Evolutionary conservation across 2,329 filamentous ascomycete species (phyloP).

Genomic region (Penicillium sp.): DNA sequence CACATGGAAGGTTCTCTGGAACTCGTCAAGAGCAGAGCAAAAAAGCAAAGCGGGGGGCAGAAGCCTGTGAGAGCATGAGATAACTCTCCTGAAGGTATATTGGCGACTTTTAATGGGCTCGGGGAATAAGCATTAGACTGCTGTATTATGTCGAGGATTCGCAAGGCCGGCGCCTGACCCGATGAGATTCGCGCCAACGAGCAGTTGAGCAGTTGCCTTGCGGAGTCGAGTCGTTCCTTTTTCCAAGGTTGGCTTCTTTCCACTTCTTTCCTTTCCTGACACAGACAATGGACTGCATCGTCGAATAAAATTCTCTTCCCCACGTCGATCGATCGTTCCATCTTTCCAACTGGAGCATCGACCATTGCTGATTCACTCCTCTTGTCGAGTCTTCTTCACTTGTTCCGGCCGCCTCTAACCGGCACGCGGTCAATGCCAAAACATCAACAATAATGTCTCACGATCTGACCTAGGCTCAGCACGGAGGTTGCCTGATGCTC

Average conservation of each 20-base stretch:
- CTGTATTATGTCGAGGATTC: background rate
- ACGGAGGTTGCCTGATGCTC: conserved; percentile 7
- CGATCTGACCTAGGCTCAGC: background rate
- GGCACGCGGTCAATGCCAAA: background rate
- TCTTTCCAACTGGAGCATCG: background rate
- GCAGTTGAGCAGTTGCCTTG: background rate
- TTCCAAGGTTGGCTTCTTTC: background rate
- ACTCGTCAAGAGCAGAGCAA: background rate
- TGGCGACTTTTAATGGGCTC: background rate
- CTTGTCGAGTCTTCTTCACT: background rate
- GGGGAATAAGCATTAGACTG: background rate
- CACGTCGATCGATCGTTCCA: background rate
- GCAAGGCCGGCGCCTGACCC: background rate
- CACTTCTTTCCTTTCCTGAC: background rate
- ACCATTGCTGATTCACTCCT: background rate
- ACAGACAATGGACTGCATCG: too few species aligned
- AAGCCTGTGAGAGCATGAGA: background rate
- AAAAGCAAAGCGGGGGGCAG: background rate
- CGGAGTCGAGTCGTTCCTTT: background rate
- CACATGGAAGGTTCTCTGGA: background rate
- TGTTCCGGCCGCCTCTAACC: background rate
- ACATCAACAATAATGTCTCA: background rate
- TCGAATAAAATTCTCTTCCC: background rate
- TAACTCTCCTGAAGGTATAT: background rate
- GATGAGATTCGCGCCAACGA: background rate